phyloP scores from a whole-genome alignment of 78 protist genomes.

The Dictyostelium intermedium region DNA sequence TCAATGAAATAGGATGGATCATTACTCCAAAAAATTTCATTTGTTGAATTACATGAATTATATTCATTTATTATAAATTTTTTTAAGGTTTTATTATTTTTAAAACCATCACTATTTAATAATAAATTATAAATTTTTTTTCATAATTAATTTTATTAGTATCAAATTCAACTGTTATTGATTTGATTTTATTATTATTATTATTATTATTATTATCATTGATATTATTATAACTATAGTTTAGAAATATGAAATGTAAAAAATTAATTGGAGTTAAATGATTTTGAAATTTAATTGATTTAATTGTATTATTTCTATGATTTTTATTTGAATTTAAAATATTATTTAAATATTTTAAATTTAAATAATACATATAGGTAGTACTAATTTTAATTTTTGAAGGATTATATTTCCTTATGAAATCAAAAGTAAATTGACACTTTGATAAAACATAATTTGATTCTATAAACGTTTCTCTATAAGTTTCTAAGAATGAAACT shows the following conservation, averaged over 20 bases:
- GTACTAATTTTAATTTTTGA: not conserved
- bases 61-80: not conserved
- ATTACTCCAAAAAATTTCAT: not conserved
- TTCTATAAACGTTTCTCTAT: not conserved
- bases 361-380: not conserved
- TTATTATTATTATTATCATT: too few relatives aligned
- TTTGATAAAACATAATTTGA: not conserved
- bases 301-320: too few relatives aligned
- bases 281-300: not conserved
- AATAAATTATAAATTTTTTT: not conserved
- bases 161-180: not conserved
- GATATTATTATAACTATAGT: too few relatives aligned
- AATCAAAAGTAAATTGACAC: not conserved
- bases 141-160: not conserved
- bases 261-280: not conserved
- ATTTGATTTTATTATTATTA: not conserved
- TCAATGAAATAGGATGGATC: not conserved
- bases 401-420: not conserved
- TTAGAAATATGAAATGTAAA: too few relatives aligned
- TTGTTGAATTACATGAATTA: not conserved
- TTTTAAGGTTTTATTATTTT: not conserved
- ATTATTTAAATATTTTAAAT: too few relatives aligned
- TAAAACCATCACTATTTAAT: not conserved
- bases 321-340: not conserved
- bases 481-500: not conserved